These are phyloP conservation scores for Asterophora lycoperdoides DNA, from an alignment of 768 basidiomycete genomes.

Conservation along the genomic window DNA sequence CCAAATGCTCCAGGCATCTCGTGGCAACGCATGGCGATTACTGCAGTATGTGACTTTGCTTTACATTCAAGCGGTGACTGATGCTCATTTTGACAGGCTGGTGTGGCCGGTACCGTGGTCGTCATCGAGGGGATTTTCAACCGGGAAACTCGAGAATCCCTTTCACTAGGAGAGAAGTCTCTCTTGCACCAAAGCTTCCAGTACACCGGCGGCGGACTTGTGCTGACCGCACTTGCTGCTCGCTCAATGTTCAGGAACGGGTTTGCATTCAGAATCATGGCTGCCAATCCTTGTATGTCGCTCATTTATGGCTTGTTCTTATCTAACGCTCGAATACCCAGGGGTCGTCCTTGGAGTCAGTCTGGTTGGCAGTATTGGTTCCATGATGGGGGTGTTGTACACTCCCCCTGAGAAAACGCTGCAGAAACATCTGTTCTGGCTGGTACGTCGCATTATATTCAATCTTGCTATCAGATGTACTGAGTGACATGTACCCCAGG, in stretches of 20 bases:
- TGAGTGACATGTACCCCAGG: conserved; percentile 34
- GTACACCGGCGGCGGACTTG: conserved; percentile 79
- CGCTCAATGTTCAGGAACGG: conserved; percentile 72
- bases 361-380: conserved; percentile 73
- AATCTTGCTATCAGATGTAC: background rate
- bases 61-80: background rate
- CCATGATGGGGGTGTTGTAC: conserved; percentile 79
- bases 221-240: conserved; percentile 73
- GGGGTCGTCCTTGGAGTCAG: conserved; percentile 82
- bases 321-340: conserved; percentile 19
- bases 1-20: conserved; percentile 29
- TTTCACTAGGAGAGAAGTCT: conserved; percentile 58
- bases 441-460: conserved; percentile 39
- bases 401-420: conserved; percentile 73
- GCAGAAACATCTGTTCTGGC: conserved; percentile 79
- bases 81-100: conserved; percentile 39
- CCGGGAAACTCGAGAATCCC: conserved; percentile 69
- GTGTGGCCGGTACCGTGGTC: conserved; percentile 68
- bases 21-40: conserved; percentile 40
- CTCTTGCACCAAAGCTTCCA: conserved; percentile 76
- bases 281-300: conserved; percentile 72
- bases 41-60: conserved; percentile 38
- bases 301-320: background rate
- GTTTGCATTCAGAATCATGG: conserved; percentile 68
- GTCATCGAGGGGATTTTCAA: conserved; percentile 65